A percentile compares a stretch with the other conserved stretches of the same genome.
These are phyloP conservation scores for Blastocystis sp. DNA, from an alignment of 352 stramenopile genomes.

Conservation along the genomic window DNA sequence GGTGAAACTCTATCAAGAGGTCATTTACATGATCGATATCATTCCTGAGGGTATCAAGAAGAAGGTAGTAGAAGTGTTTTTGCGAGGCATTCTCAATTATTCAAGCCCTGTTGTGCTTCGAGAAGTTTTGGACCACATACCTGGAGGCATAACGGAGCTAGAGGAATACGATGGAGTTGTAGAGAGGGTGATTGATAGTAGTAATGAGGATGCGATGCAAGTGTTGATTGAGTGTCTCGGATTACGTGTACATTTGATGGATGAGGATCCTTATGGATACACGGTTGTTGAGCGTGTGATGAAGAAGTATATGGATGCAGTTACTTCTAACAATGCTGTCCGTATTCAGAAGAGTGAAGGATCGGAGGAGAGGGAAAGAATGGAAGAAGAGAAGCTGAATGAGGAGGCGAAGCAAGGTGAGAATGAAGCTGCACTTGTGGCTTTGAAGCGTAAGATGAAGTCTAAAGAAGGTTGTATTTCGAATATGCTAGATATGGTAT, in stretches of 20 bases:
- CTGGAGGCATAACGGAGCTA: neutral
- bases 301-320: slow-evolving; percentile 22
- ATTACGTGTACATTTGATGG: slow-evolving; percentile 2
- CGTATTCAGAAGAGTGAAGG: neutral
- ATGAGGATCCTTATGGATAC: slow-evolving; percentile 49
- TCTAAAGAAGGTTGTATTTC: neutral
- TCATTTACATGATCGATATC: slow-evolving; percentile 16
- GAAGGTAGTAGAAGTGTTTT: neutral
- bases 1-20: neutral
- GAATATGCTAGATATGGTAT: slow-evolving; percentile 34
- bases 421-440: neutral
- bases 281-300: slow-evolving; percentile 48
- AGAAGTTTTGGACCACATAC: neutral
- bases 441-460: neutral
- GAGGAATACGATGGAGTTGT: slow-evolving; percentile 22
- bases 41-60: neutral
- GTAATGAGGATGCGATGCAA: slow-evolving; percentile 2
- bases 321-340: neutral
- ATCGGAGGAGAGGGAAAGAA: neutral
- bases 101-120: neutral
- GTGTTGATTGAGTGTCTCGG: slow-evolving; percentile 42
- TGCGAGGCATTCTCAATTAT: neutral
- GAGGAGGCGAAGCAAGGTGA: neutral
- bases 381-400: neutral
- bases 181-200: neutral